A percentile compares a stretch with the other conserved stretches of the same genome.
Evolutionary conservation across 345 rosid genomes (phyloP).

Genomic region (Aquilaria malaccensis): DNA sequence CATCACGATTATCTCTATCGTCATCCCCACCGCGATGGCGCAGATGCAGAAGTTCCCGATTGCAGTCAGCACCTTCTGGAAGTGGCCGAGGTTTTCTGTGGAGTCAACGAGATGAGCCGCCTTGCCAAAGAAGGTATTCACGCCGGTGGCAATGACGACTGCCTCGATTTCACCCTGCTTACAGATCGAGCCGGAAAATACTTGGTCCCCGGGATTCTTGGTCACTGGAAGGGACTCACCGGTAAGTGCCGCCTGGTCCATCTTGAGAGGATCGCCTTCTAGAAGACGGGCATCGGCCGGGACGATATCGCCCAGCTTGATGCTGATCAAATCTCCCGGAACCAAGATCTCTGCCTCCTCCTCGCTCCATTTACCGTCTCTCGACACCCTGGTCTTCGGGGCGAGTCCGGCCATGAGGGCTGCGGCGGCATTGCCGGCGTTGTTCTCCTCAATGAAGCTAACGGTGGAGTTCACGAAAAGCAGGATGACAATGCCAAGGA

Average conservation of each 20-base stretch:
- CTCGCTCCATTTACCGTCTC: conserved; percentile 80
- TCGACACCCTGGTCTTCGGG: conserved; percentile 79
- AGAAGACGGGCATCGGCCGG: conserved; percentile 95
- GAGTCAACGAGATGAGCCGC: conserved; percentile 93
- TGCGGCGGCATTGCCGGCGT: conserved; percentile 95
- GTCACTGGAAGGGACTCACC: conserved; percentile 90
- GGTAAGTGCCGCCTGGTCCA: conserved; percentile 87
- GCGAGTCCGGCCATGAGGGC: conserved; percentile 98
- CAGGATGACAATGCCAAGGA: conserved; percentile 63
- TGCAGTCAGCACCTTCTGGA: conserved; percentile 86
- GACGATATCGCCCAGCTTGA: conserved; percentile 83
- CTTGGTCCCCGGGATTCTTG: conserved; percentile 57
- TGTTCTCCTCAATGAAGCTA: conserved; percentile 92
- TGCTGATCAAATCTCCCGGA: conserved; percentile 86
- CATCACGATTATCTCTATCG: conserved; percentile 72
- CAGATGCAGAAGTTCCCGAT: conserved; percentile 98
- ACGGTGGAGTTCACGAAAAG: conserved; percentile 85
- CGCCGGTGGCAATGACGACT: conserved; percentile 87
- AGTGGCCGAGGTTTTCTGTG: conserved; percentile 94
- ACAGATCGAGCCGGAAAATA: conserved; percentile 91
- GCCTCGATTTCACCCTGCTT: conserved; percentile 97
- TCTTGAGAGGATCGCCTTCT: conserved; percentile 86
- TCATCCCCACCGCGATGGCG: conserved; percentile 76
- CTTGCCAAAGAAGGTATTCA: conserved; percentile 93
- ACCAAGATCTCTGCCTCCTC: conserved; percentile 79